Conservation (phyloP, 306 rosid genomes). For the Biancaea sappan region DNA sequence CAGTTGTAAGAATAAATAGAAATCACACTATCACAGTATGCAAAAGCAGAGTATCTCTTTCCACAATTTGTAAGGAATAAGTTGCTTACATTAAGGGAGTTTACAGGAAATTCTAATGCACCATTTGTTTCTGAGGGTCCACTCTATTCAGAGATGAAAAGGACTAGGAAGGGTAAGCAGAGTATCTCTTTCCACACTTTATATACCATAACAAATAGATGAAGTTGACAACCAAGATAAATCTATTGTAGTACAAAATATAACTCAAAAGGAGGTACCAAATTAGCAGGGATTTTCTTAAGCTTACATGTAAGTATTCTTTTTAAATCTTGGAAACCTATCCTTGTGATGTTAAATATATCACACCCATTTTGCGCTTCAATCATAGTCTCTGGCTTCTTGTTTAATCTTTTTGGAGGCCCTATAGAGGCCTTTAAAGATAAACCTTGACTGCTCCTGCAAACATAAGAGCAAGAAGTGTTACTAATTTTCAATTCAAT, state of each 20-base stretch:
- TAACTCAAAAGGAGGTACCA: constrained; percentile 91
- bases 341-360: constrained; percentile 48
- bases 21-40: too few relatives aligned
- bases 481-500: too few relatives aligned
- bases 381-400: too few relatives aligned
- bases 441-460: too few relatives aligned
- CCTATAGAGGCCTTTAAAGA: too few relatives aligned
- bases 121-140: constrained; percentile 97
- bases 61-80: neutral
- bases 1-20: too few relatives aligned
- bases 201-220: neutral
- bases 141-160: constrained; percentile 46
- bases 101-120: constrained; percentile 88
- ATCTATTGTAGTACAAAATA: constrained; percentile 21
- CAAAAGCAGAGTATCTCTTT: too few relatives aligned
- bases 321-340: constrained; percentile 78
- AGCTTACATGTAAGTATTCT: constrained; percentile 67
- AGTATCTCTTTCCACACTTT: constrained; percentile 11
- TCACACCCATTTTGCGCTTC: too few relatives aligned
- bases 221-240: constrained; percentile 13
- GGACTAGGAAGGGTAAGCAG: constrained; percentile 18
- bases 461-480: too few relatives aligned
- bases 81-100: constrained; percentile 69
- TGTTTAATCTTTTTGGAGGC: too few relatives aligned
- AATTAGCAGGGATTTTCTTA: constrained; percentile 58